Evolutionary conservation across 169 alveolate species (phyloP).

Genomic region (Neospora caninum): DNA sequence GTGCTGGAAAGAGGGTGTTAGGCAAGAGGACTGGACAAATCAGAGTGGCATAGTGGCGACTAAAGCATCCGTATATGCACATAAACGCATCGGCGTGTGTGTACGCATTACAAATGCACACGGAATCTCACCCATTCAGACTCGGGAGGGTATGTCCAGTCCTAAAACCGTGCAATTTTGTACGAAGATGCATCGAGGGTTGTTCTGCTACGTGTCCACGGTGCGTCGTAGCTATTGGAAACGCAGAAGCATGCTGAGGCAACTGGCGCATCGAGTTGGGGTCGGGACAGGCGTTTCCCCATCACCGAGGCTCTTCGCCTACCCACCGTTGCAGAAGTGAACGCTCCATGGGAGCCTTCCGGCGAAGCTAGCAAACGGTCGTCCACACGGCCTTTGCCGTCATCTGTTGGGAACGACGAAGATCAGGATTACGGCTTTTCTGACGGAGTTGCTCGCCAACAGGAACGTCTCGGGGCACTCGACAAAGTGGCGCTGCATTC

Average conservation of each 20-base stretch:
- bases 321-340: constrained; percentile 31
- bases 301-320: constrained; percentile 15
- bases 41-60: too few relatives aligned
- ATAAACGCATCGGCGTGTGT: too few relatives aligned
- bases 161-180: too few relatives aligned
- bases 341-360: neutral
- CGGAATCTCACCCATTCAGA: too few relatives aligned
- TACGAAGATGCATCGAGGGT: too few relatives aligned
- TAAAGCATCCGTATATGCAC: too few relatives aligned
- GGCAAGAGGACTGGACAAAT: too few relatives aligned
- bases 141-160: too few relatives aligned
- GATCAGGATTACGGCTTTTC: neutral
- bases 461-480: neutral
- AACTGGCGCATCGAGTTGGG: neutral
- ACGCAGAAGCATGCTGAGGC: neutral
- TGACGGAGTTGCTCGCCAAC: neutral
- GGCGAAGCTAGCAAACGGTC: neutral
- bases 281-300: neutral
- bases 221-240: too few relatives aligned
- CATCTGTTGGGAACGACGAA: neutral
- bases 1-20: too few relatives aligned
- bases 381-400: neutral
- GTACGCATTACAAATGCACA: too few relatives aligned
- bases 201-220: too few relatives aligned
- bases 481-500: neutral